Base-by-base conservation (phyloP, 495 filamentous ascomycete species). In the Penicillium tannophilum region DNA sequence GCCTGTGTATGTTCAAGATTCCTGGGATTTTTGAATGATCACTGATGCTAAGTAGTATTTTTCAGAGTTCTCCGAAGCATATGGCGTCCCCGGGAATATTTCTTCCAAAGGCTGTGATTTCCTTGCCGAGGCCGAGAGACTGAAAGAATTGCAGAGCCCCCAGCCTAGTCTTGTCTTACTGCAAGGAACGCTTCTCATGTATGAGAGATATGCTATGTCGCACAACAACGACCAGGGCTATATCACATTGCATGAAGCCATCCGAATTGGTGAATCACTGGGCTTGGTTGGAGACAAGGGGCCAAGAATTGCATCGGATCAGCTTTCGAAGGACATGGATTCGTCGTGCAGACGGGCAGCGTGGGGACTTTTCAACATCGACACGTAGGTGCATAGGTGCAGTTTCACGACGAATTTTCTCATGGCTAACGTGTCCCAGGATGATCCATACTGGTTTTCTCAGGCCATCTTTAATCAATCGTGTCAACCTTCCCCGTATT, bases 321-420 rank as follows among this genome's bases (percentile, higher is more conserved):
- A 66, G 14, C 36, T 72, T 5, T 69, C 72, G 0, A 42, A 64
- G 10, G 75, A 77, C 44, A 78, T 74, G 70, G 66, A 73, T 43
- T 55, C 57, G 7, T 79, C 74, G 2, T 49, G 72, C 39, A 65
- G 63, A 52, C 62, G 71, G 52, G 76, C 73, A 17, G 74, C 72
- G 6, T 79, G 76, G 77, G 77, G 77, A 1, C 52, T 80, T 19
- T 79, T 78, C 49, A 73, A 79, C 47, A 70, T 79, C 42, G 77
- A 80, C 44, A 78, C 77, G 77, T 77, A 58, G 47, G 76, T 68
- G 8, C 7, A 14, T 77, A 58, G 47, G 76, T 68, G 8, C 7
- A 14, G 2, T 24, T 3, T 7, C 41, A 16, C 14, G 17, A 28
- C 6, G 17, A 5, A 20, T 12, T 43, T 8, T 19, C 28, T 19